Conservation (phyloP, 345 rosid genomes). For the Psidium guajava region DNA sequence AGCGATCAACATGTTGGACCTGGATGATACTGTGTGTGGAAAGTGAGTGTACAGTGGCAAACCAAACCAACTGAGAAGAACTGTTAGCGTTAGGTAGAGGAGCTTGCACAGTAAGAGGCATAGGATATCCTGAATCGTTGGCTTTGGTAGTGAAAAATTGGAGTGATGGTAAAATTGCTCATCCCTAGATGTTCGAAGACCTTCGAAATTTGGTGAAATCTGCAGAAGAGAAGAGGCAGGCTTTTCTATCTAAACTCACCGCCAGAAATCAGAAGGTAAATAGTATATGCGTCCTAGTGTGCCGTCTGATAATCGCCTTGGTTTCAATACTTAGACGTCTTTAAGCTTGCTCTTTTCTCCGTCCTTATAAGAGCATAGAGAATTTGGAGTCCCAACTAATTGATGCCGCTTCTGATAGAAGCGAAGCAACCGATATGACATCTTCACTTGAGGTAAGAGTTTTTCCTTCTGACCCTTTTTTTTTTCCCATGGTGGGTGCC, state of each 20-base stretch:
- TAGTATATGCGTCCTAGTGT: conserved; percentile 1
- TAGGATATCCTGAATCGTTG: too few species aligned
- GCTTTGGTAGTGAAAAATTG: too few species aligned
- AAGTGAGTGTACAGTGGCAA: too few species aligned
- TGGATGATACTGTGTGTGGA: too few species aligned
- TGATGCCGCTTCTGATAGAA: conserved; percentile 77
- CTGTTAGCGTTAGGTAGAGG: too few species aligned
- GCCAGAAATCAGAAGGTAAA: conserved; percentile 81
- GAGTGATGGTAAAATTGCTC: conserved; percentile 1
- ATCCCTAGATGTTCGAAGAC: conserved; percentile 65
- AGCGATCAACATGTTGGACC: too few species aligned
- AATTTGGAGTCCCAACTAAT: conserved; percentile 68
- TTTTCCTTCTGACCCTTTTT: not conserved
- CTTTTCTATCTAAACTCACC: conserved; percentile 48
- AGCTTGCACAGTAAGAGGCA: too few species aligned
- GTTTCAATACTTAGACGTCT: not conserved
- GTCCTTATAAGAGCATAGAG: conserved; percentile 50
- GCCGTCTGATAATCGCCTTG: not conserved
- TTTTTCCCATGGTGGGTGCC: not conserved
- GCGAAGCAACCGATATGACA: conserved; percentile 68
- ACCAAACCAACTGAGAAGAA: too few species aligned
- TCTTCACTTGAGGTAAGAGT: conserved; percentile 67
- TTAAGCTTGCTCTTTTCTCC: conserved; percentile 5
- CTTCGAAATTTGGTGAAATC: conserved; percentile 56
- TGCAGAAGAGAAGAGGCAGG: conserved; percentile 77